Base-by-base conservation (phyloP, 352 stramenopile species). In the Pythium volutum region DNA sequence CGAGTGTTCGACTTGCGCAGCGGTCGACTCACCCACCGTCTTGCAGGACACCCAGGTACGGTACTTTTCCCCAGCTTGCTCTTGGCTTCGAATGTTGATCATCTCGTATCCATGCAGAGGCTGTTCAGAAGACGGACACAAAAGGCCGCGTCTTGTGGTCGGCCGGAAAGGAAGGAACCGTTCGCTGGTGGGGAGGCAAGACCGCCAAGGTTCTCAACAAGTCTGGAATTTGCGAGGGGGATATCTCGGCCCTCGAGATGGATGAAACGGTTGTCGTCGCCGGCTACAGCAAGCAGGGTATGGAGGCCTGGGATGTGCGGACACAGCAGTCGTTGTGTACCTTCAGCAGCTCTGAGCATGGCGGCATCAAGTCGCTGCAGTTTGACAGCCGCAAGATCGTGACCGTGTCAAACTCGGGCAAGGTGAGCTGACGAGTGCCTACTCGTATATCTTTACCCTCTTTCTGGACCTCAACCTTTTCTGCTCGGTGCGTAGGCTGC, bases 321-420 rank as follows among this genome's bases (percentile, higher is more conserved):
- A 96, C 87, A 26, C 87, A 96, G 67, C 87, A 96, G 57, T 73
- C 87, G 14, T 64, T 96, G 34, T 91, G 79, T 64, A 89, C 84
- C 51, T 96, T 96, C 72, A 93, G 84, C 57, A 91, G 77, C 64
- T 60, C 59, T 4, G 68, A 77, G 25, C 80, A 91, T 56, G 84
- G 86, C 18, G 87, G 84, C 33, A 67, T 94, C 18, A 85, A 84
- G 45, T 76, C 76, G 6, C 59, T 96, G 34, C 79, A 93, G 49
- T 94, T 94, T 64, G 87, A 96, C 62, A 93, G 87, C 67, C 84
- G 84, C 42, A 96, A 96, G 69, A 66, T 96, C 53, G 73, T 96
- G 63, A 93, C 74, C 26, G 80, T 94, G 25, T 94, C 87, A 25
- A 59, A 74, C 15, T 78, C 71, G 12, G 81, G 80, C 60, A 91